A percentile compares a stretch with the other conserved stretches of the same genome.
Evolutionary conservation across 2,329 filamentous ascomycete species (phyloP).

Genomic region (Aspergillus pseudoviridinutans): DNA sequence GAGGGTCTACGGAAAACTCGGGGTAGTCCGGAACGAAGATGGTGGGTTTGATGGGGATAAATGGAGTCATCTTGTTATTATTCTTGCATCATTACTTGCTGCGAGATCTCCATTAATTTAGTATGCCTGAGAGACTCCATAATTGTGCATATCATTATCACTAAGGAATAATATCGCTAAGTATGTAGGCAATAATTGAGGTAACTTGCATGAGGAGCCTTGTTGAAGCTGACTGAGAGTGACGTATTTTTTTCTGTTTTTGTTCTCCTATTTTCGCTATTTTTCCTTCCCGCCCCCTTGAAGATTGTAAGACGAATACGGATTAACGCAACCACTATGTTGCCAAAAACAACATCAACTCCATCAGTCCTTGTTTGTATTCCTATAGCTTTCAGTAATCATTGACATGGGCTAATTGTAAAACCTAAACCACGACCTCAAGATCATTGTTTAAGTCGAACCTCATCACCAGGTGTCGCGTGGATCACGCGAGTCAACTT

Average conservation of each 20-base stretch:
- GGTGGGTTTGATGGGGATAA: background rate
- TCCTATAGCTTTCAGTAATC: background rate
- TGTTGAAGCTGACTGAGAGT: background rate
- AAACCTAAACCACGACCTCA: background rate
- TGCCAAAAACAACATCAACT: background rate
- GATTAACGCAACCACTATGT: background rate
- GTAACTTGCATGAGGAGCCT: background rate
- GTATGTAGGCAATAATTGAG: background rate
- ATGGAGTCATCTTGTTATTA: background rate
- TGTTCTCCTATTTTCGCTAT: constrained; percentile 8
- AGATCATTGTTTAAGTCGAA: background rate
- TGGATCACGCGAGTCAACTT: background rate
- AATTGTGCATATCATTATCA: background rate
- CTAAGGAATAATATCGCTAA: background rate
- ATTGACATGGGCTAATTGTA: background rate
- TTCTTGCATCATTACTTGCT: background rate
- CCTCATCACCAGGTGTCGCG: background rate
- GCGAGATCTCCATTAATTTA: background rate
- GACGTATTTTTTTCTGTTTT: constrained; percentile 5
- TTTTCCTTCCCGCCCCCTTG: constrained; percentile 10
- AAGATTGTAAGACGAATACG: background rate
- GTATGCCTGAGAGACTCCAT: background rate
- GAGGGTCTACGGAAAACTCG: background rate
- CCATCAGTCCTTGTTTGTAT: background rate
- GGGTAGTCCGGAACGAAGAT: background rate